Conservation (phyloP, 2,329 filamentous ascomycete species). For the Paraphaeosphaeria sporulosa region DNA sequence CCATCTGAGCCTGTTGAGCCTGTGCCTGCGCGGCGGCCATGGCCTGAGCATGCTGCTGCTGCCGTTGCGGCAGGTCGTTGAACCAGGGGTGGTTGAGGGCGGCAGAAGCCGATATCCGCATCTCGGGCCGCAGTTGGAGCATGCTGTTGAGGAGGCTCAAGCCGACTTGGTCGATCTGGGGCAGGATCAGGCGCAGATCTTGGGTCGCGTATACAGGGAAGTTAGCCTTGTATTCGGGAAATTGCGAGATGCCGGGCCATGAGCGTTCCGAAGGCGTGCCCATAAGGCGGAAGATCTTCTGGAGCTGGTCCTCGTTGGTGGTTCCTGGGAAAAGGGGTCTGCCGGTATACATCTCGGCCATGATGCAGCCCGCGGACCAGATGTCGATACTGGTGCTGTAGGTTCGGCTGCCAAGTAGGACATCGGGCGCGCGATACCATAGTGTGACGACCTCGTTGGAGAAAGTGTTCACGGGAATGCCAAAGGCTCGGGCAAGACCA, state of each 20-base stretch:
- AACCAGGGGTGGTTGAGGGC: slow-evolving; percentile 95
- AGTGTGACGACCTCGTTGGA: slow-evolving; percentile 97
- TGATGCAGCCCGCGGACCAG: slow-evolving; percentile 98
- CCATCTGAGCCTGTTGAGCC: slow-evolving; percentile 48
- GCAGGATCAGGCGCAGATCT: slow-evolving; percentile 84
- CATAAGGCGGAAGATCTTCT: slow-evolving; percentile 98
- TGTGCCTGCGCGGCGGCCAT: slow-evolving; percentile 45
- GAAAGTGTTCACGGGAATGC: slow-evolving; percentile 97
- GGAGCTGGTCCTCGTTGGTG: slow-evolving; percentile 96
- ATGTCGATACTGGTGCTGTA: slow-evolving; percentile 99
- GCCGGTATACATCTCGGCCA: slow-evolving; percentile 99
- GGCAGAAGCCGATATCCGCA: slow-evolving; percentile 86
- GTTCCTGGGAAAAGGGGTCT: slow-evolving; percentile 95
- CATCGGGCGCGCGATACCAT: slow-evolving; percentile 97
- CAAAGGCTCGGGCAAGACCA: slow-evolving; percentile 90
- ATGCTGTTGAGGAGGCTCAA: slow-evolving; percentile 88
- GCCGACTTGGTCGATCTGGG: slow-evolving; percentile 86
- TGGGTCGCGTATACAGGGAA: slow-evolving; percentile 96
- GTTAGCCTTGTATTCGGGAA: slow-evolving; percentile 96
- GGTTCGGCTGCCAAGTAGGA: slow-evolving; percentile 89
- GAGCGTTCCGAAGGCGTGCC: slow-evolving; percentile 93
- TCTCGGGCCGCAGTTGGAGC: slow-evolving; percentile 91
- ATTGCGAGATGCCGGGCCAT: slow-evolving; percentile 93
- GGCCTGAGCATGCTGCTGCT: slow-evolving; percentile 46
- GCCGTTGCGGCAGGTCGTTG: slow-evolving; percentile 69